Percentiles rank a stretch among this genome's conserved stretches.
These are phyloP conservation scores for Mycena kentingensis DNA, from an alignment of 768 basidiomycete species.

Conservation along the genomic window DNA sequence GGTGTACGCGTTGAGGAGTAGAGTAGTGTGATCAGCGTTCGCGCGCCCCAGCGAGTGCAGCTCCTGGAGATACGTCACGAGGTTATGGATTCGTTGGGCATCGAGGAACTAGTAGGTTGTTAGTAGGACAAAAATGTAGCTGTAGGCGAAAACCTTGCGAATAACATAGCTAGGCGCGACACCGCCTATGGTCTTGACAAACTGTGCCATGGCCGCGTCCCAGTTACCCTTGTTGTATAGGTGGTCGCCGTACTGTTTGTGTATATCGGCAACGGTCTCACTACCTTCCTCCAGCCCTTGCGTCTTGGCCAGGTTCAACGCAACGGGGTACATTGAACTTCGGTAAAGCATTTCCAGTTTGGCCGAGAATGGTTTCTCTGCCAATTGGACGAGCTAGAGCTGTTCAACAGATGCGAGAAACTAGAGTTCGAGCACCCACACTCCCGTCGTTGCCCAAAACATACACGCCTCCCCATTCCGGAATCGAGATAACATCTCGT, in stretches of 20 bases:
- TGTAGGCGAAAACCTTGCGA: constrained; percentile 65
- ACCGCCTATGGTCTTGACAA: constrained; percentile 84
- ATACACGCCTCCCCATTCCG: constrained; percentile 77
- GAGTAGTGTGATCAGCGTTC: constrained; percentile 94
- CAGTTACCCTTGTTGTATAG: constrained; percentile 89
- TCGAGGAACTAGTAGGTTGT: constrained; percentile 76
- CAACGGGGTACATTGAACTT: constrained; percentile 76
- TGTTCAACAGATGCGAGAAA: neutral
- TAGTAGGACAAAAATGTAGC: neutral
- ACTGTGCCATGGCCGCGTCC: constrained; percentile 92
- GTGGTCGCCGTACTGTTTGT: constrained; percentile 88
- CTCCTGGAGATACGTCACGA: constrained; percentile 95
- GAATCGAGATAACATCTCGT: constrained; percentile 67
- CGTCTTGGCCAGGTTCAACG: constrained; percentile 80
- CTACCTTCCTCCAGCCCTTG: constrained; percentile 71
- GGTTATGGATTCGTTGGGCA: constrained; percentile 92
- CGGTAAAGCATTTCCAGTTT: constrained; percentile 87
- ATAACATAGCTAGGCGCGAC: constrained; percentile 96
- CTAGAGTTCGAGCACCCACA: constrained; percentile 44
- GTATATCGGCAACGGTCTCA: constrained; percentile 74
- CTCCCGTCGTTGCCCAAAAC: constrained; percentile 77
- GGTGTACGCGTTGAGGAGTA: constrained; percentile 95
- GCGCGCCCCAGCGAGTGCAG: constrained; percentile 87
- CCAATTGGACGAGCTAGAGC: constrained; percentile 55
- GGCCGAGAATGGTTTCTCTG: constrained; percentile 79